phyloP scores from a whole-genome alignment of 306 rosid genomes.

The Prunus dulcis region DNA sequence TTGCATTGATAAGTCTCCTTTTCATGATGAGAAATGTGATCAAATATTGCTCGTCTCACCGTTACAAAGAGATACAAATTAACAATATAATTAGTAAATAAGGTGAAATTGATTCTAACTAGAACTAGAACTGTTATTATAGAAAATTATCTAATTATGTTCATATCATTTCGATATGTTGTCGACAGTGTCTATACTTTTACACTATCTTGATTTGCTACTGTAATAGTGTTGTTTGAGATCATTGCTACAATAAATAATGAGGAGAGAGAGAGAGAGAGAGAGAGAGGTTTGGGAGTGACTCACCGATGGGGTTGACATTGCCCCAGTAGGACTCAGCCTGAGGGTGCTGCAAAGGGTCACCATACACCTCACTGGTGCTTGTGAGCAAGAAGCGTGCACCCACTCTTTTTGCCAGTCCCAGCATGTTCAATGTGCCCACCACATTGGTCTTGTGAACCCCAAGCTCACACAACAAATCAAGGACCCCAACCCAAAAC shows the following conservation, averaged over 20 bases:
- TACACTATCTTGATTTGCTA: too few relatives aligned
- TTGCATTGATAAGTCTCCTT: neutral
- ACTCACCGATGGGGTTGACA: conserved; percentile 85
- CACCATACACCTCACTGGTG: conserved; percentile 95
- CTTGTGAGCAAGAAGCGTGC: conserved; percentile 86
- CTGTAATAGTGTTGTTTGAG: too few relatives aligned
- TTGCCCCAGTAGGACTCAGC: conserved; percentile 92
- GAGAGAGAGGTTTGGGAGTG: neutral
- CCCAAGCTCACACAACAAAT: conserved; percentile 22
- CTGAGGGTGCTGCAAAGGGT: conserved; percentile 94
- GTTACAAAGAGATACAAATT: too few relatives aligned
- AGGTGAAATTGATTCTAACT: neutral
- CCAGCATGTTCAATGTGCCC: conserved; percentile 89
- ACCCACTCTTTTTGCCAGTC: conserved; percentile 80
- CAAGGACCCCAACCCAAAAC: conserved; percentile 40
- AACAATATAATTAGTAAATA: neutral
- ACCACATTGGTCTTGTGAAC: conserved; percentile 91
- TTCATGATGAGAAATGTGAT: neutral
- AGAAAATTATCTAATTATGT: too few relatives aligned
- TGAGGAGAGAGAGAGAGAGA: too few relatives aligned
- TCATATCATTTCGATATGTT: too few relatives aligned
- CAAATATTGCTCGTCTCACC: too few relatives aligned
- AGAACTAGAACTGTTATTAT: too few relatives aligned
- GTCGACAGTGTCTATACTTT: too few relatives aligned
- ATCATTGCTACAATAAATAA: too few relatives aligned